A percentile compares a stretch with the other conserved stretches of the same genome.
phyloP scores from a whole-genome alignment of 371 early-diverging fungal species.

The Lichtheimia hyalospora region DNA sequence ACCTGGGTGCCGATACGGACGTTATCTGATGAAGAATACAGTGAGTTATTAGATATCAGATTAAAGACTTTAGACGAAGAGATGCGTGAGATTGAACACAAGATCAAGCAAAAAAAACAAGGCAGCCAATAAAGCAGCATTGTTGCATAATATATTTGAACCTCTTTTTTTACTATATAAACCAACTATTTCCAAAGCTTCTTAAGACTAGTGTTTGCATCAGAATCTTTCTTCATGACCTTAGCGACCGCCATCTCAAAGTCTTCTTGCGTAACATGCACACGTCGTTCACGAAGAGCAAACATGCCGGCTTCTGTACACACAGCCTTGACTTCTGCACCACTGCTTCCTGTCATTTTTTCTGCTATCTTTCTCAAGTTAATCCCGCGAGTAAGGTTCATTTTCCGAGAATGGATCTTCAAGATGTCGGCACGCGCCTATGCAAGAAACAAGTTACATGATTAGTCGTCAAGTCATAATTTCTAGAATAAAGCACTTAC shows the following conservation, averaged over 20 bases:
- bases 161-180: background rate
- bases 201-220: constrained; percentile 93
- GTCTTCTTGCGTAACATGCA: constrained; percentile 99
- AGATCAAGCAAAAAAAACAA: background rate
- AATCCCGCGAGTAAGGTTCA: constrained; percentile 98
- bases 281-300: constrained; percentile 98
- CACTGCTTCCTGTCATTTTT: constrained; percentile 98
- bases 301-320: constrained; percentile 99
- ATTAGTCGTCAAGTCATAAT: constrained; percentile 7
- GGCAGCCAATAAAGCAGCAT: background rate
- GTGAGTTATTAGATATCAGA: constrained; percentile 41
- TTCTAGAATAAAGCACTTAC: constrained; percentile 10
- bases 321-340: constrained; percentile 80
- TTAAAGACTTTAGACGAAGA: constrained; percentile 44
- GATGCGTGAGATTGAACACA: constrained; percentile 29
- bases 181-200: constrained; percentile 91
- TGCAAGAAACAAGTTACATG: background rate
- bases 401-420: constrained; percentile 98
- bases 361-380: constrained; percentile 98
- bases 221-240: constrained; percentile 99
- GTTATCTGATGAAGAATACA: constrained; percentile 45
- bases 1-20: constrained; percentile 48
- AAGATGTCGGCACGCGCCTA: constrained; percentile 98
- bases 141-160: no score
- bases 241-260: constrained; percentile 99